Base-by-base conservation (phyloP, 371 early-diverging fungal species). In the Mortierella sp. region DNA sequence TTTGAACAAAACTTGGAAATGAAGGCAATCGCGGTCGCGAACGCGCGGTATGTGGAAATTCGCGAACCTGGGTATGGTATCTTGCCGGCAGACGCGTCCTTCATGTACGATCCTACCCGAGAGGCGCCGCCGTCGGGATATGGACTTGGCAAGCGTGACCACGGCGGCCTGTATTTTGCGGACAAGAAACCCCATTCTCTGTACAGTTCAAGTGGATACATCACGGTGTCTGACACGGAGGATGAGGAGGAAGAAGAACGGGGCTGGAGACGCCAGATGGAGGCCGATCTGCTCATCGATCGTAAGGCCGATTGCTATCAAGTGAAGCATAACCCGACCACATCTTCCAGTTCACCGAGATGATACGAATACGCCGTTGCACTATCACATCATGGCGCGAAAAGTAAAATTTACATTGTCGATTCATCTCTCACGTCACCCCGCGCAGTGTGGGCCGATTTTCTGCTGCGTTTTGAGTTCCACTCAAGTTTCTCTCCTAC, bases 161-260 rank as follows among this genome's bases (percentile, higher is more conserved):
- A 34, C 34, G 73, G 67, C 12, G 73, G 73, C 14, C 46, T 72
- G 2, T 72, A 63, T 66, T 42, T 59, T 7, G 49, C 44, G 49
- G 67, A 67, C 47, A 57, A 49, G 50, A 32, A 15, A 4, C 39
- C 56, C 3, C 5, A 44, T 17, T 50, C 54, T 7, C 50, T 53
- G 8, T 30, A 46, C 15, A 42, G 30, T 28, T 23, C 44, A 8
- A 57, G 49, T 30, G 73, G 73, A 7, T 72, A 72, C 31, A 58
- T 72, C 37, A 72, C 73, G 0, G 73, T 72, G 11, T 62, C 73
- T 3, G 73, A 57, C 17, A 62, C 61, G 4, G 73, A 72, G 30
- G 73, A 72, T 9, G 73, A 72, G 21, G 59, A 62, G 19, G 73
- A 72, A n/a, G 73, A 72, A 28, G 59, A 46, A n/a, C 50, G 41